phyloP scores from a whole-genome alignment of 352 stramenopile species.

The Bremia lactucae region DNA sequence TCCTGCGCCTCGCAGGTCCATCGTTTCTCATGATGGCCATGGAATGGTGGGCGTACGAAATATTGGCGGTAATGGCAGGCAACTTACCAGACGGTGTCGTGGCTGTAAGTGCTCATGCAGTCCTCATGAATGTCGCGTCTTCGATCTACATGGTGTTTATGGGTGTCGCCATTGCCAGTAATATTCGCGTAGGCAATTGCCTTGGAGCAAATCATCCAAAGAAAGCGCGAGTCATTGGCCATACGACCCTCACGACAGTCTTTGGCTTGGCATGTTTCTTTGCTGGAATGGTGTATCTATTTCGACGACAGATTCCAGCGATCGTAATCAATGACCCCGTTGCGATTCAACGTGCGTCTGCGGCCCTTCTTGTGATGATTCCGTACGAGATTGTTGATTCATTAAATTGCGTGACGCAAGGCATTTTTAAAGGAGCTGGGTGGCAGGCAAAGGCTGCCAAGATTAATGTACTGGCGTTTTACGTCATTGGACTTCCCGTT shows the following conservation, averaged over 20 bases:
- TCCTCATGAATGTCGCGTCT: slow-evolving; percentile 49
- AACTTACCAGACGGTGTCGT: slow-evolving; percentile 51
- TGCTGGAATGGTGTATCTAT: slow-evolving; percentile 31
- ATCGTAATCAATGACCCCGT: slow-evolving; percentile 68
- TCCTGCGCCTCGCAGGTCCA: slow-evolving; percentile 57
- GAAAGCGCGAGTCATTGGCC: too few species aligned
- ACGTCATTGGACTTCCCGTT: slow-evolving; percentile 53
- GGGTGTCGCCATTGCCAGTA: slow-evolving; percentile 64
- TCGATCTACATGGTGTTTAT: slow-evolving; percentile 76
- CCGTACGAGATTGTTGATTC: slow-evolving; percentile 61
- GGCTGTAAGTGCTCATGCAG: slow-evolving; percentile 63
- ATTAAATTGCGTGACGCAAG: slow-evolving; percentile 67
- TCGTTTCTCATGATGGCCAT: slow-evolving; percentile 61
- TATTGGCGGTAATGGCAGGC: slow-evolving; percentile 59
- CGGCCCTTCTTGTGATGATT: slow-evolving; percentile 51
- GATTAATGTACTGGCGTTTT: slow-evolving; percentile 65
- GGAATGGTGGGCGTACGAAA: slow-evolving; percentile 75
- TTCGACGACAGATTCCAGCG: slow-evolving; percentile 33
- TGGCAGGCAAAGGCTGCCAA: slow-evolving; percentile 39
- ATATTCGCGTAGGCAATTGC: slow-evolving; percentile 75
- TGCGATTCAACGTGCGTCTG: slow-evolving; percentile 28
- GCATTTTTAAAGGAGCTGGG: slow-evolving; percentile 56
- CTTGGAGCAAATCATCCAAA: slow-evolving; percentile 69
- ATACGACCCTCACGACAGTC: slow-evolving; percentile 59
- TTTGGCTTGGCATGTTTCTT: slow-evolving; percentile 44